A percentile compares a stretch with the other conserved stretches of the same genome.
Evolutionary conservation across 257 asterid species (phyloP).

Genomic region (Fraxinus cuspidata): DNA sequence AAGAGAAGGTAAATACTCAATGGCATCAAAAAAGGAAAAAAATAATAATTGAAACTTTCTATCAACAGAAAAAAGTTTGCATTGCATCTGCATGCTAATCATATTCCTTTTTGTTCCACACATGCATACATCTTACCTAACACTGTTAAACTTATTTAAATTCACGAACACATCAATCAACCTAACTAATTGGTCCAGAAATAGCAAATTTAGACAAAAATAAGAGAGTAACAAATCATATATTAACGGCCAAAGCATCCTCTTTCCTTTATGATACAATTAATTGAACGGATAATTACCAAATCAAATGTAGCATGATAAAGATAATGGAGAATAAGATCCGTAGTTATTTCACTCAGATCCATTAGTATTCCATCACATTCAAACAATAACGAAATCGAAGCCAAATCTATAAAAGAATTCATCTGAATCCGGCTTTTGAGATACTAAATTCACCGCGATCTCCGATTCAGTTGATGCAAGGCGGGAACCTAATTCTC

Average conservation of each 20-base stretch:
- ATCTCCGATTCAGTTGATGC: conserved; percentile 40
- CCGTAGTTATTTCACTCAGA: not conserved
- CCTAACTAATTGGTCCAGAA: not conserved
- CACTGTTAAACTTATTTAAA: not conserved
- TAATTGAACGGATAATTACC: not conserved
- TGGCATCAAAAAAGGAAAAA: not conserved
- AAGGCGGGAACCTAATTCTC: conserved; percentile 28
- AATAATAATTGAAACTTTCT: not conserved
- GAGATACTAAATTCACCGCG: conserved; percentile 7
- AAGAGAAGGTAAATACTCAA: not conserved
- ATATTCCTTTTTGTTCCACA: not conserved
- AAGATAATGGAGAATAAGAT: not conserved
- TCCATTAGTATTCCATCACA: not conserved
- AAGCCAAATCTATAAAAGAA: not conserved
- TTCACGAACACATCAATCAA: not conserved
- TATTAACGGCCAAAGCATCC: not conserved
- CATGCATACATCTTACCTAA: not conserved
- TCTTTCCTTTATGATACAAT: not conserved
- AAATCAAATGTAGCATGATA: not conserved
- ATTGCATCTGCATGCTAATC: not conserved
- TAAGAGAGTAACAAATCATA: not conserved
- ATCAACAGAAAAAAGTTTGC: not conserved
- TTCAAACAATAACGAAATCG: not conserved
- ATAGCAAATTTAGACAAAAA: not conserved
- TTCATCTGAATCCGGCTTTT: not conserved